Evolutionary conservation across 148 eudicot genomes (phyloP).

Genomic region (Silene uniflora): DNA sequence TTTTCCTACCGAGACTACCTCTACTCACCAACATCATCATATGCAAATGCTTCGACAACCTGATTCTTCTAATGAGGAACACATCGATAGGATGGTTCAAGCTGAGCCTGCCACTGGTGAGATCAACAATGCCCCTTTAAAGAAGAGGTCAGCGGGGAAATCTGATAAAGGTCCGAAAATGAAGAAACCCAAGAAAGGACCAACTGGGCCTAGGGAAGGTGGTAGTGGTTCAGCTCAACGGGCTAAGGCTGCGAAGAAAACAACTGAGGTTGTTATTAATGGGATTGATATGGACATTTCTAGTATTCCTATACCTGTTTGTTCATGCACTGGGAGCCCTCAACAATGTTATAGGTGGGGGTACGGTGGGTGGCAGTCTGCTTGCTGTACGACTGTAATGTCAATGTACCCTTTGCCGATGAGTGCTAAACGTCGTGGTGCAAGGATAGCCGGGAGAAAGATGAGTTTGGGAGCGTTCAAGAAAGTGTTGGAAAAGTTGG

Average conservation of each 20-base stretch:
- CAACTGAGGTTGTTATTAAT: conserved; percentile 43
- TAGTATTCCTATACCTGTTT: conserved; percentile 46
- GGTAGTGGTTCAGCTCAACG: conserved; percentile 35
- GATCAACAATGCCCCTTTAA: conserved; percentile 27
- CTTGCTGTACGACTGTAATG: conserved; percentile 45
- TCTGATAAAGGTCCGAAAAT: conserved; percentile 35
- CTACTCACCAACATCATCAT: conserved; percentile 22
- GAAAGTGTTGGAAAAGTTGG: conserved; percentile 49
- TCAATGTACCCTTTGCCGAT: conserved; percentile 50
- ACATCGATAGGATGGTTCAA: conserved; percentile 33
- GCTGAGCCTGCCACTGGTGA: conserved; percentile 29
- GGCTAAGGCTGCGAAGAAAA: conserved; percentile 41
- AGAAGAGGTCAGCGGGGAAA: conserved; percentile 40
- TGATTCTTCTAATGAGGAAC: conserved; percentile 37
- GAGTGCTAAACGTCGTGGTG: conserved; percentile 48
- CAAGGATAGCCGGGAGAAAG: conserved; percentile 50
- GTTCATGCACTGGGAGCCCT: conserved; percentile 42
- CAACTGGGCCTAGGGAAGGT: conserved; percentile 38
- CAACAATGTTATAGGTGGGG: conserved; percentile 54
- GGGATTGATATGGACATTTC: conserved; percentile 49
- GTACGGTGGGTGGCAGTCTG: conserved; percentile 52
- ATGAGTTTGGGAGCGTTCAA: conserved; percentile 52
- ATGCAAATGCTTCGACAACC: conserved; percentile 43
- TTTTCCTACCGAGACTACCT: conserved; percentile 28
- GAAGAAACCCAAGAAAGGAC: conserved; percentile 40